Base-by-base conservation (phyloP, 257 asterid genomes). In the Perilla frutescens region DNA sequence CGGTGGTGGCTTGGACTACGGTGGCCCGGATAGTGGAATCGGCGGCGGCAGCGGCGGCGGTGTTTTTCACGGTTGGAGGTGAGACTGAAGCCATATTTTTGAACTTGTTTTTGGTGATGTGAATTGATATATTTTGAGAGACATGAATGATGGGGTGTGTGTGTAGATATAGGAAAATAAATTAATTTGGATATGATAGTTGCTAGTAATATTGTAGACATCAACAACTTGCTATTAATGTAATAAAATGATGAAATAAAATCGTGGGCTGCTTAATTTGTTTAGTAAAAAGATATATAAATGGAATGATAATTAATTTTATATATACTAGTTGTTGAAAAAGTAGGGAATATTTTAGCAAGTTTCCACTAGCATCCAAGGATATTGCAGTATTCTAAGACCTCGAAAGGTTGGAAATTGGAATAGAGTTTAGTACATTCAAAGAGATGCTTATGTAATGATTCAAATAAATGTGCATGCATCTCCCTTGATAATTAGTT, bases 1-100 rank as follows among this genome's bases (percentile, higher is more conserved):
- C 78, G 78, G 97, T 93, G 76, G 97, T 87, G 3, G 98, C 97
- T 81, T 93, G 98, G 63, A 93, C 96, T 2, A 91, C 96, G 50
- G 96, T 89, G 81, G 88, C 98, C 39, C 97, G 96, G 47, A 91
- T 64, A 68, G 88, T 74, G 63, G 82, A 20, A 20, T 20, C 26
- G 26, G 26, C 57, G 83, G 1, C 0, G 45, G 66, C 13, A 4
- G 66, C 14, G 36, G 40, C 7, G 20, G 47, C 31, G 34, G 56
- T 11, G 2, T 26, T 39, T 1, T 26, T 56, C 6, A 3, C 66
- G 12, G 40, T 44, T 3, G 70, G 70, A 26, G 26, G 44, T 44
- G 56, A 12, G 10, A 5, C 6, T 4, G 67, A 62, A 36, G 6
- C 13, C 66, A 60, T 60, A 13, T 6, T 60, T 37, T 43, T 1